Evolutionary conservation across 2,329 filamentous ascomycete species (phyloP).

Genomic region (Arthrocladium fulminans): DNA sequence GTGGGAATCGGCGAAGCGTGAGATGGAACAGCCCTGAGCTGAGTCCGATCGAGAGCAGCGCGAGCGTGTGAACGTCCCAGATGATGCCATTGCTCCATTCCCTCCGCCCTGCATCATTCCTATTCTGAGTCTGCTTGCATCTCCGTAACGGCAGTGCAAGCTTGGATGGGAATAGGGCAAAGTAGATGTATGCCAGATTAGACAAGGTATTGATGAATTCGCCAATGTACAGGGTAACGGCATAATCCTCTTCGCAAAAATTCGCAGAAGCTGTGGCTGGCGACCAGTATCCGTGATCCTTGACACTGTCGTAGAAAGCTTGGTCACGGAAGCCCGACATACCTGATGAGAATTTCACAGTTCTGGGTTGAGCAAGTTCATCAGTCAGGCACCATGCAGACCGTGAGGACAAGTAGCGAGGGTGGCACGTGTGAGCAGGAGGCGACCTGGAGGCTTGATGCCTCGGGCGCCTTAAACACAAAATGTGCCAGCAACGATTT

Average conservation of each 20-base stretch:
- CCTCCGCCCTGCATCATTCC: no score
- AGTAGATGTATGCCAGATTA: conserved; percentile 21
- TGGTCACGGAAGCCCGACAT: background rate
- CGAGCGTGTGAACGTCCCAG: conserved; percentile 13
- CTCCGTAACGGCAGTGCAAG: background rate
- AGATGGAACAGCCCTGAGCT: conserved; percentile 16
- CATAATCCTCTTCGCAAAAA: conserved; percentile 24
- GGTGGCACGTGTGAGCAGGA: no score
- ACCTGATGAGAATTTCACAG: no score
- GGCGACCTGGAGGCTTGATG: no score
- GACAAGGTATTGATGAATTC: conserved; percentile 27
- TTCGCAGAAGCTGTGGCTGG: conserved; percentile 1
- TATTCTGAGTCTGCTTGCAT: no score
- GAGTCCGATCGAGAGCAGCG: conserved; percentile 17
- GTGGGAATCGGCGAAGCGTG: conserved; percentile 14
- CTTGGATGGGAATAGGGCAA: background rate
- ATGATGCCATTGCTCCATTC: background rate
- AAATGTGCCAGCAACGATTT: no score
- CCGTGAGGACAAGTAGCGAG: no score
- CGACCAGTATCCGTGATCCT: background rate
- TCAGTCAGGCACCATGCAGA: no score
- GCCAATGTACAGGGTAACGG: conserved; percentile 22
- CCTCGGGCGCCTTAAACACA: no score
- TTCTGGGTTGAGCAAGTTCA: no score
- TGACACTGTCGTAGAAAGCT: background rate